These are phyloP conservation scores for Penicillium roqueforti DNA, from an alignment of 495 filamentous ascomycete genomes.

Conservation along the genomic window DNA sequence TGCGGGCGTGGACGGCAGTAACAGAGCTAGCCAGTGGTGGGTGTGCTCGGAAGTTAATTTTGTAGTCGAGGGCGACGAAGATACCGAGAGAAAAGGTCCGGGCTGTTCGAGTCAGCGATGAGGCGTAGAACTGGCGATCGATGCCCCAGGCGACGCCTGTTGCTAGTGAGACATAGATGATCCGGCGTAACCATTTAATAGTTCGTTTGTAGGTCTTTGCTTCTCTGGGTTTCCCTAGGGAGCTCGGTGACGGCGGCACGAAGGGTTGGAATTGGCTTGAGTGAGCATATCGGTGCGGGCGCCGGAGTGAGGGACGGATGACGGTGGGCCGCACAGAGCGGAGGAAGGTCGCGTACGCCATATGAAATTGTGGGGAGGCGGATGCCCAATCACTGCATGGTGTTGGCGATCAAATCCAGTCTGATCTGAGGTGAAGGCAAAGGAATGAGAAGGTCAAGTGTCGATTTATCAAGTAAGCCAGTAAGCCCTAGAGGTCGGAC, in stretches of 20 bases:
- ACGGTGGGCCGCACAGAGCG: constrained; percentile 23
- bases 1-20: constrained; percentile 69
- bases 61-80: constrained; percentile 88
- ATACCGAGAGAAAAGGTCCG: constrained; percentile 76
- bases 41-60: constrained; percentile 85
- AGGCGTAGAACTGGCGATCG: constrained; percentile 72
- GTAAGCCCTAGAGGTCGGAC: constrained; percentile 4
- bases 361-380: not conserved
- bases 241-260: constrained; percentile 71
- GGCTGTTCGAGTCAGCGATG: constrained; percentile 70
- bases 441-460: not conserved
- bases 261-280: constrained; percentile 60
- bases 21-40: constrained; percentile 66
- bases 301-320: constrained; percentile 10
- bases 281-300: constrained; percentile 23
- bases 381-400: constrained; percentile 15
- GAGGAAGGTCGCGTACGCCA: constrained; percentile 30
- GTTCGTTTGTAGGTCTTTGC: constrained; percentile 61
- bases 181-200: constrained; percentile 69
- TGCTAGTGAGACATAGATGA: constrained; percentile 58
- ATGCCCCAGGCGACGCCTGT: constrained; percentile 58
- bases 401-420: not conserved
- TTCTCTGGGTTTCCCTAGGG: constrained; percentile 68
- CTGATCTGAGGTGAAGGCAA: not conserved
- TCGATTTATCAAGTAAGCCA: too few species aligned